These are phyloP conservation scores for Linum tenue DNA, from an alignment of 345 rosid genomes.

Conservation along the genomic window DNA sequence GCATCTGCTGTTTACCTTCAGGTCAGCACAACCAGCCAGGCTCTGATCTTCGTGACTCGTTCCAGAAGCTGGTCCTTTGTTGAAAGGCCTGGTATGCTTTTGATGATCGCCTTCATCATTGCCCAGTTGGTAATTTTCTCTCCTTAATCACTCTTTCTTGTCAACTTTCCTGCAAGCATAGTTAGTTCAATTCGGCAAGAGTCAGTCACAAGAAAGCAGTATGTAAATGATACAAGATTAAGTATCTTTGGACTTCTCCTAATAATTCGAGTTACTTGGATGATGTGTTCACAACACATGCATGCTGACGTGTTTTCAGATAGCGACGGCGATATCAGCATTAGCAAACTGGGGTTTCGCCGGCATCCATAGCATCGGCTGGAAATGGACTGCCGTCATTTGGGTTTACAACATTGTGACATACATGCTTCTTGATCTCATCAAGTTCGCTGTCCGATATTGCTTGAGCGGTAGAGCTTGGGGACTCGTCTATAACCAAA, in stretches of 20 bases:
- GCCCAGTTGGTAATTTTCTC: constrained; percentile 42
- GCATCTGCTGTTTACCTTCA: constrained; percentile 65
- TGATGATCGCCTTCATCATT: constrained; percentile 55
- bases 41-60: constrained; percentile 70
- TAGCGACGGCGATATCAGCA: constrained; percentile 63
- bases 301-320: constrained; percentile 21
- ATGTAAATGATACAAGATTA: no score
- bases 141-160: not conserved
- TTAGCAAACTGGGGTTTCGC: constrained; percentile 47
- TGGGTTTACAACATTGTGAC: constrained; percentile 65
- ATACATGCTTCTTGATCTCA: constrained; percentile 73
- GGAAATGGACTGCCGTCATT: constrained; percentile 69
- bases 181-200: no score
- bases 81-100: constrained; percentile 61
- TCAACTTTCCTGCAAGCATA: no score
- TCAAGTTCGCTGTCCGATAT: constrained; percentile 65
- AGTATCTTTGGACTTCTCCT: not conserved
- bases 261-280: not conserved
- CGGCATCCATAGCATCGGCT: constrained; percentile 56
- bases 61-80: constrained; percentile 53
- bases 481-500: constrained; percentile 49
- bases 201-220: no score
- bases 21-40: constrained; percentile 81
- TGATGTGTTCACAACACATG: not conserved
- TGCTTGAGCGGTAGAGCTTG: constrained; percentile 74